phyloP scores from a whole-genome alignment of 495 filamentous ascomycete species.

The Penicillium parvum region DNA sequence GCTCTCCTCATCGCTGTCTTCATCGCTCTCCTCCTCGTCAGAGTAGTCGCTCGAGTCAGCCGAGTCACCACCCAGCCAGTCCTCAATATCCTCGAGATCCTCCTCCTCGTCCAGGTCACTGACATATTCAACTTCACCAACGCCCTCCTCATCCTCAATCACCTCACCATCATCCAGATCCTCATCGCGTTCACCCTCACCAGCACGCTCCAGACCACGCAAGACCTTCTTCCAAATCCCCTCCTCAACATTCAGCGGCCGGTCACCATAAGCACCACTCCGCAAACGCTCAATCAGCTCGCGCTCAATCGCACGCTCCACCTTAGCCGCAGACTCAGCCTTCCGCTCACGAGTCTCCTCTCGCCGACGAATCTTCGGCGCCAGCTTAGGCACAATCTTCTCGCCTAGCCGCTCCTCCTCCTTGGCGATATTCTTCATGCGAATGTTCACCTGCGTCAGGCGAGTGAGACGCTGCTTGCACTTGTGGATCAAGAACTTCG shows the following conservation, averaged over 20 bases:
- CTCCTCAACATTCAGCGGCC: slow-evolving; percentile 90
- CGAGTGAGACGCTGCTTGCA: slow-evolving; percentile 96
- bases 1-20: slow-evolving; percentile 40
- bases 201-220: slow-evolving; percentile 77
- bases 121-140: slow-evolving; percentile 83
- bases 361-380: slow-evolving; percentile 83
- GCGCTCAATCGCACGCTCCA: slow-evolving; percentile 93
- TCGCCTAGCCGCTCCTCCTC: slow-evolving; percentile 92
- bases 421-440: slow-evolving; percentile 74
- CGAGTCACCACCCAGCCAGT: slow-evolving; percentile 64
- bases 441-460: slow-evolving; percentile 86
- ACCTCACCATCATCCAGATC: slow-evolving; percentile 88
- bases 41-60: slow-evolving; percentile 51
- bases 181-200: slow-evolving; percentile 79
- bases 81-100: slow-evolving; percentile 67
- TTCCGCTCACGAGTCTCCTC: slow-evolving; percentile 92
- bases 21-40: slow-evolving; percentile 49
- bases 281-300: slow-evolving; percentile 88
- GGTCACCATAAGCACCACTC: slow-evolving; percentile 91
- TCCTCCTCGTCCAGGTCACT: slow-evolving; percentile 63
- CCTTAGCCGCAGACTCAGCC: slow-evolving; percentile 88
- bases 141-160: slow-evolving; percentile 65
- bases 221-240: slow-evolving; percentile 97
- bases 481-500: slow-evolving; percentile 91
- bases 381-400: slow-evolving; percentile 80